Percentiles rank a stretch among this genome's conserved stretches.
These are phyloP conservation scores for Alternaria ventricosa DNA, from an alignment of 2,329 filamentous ascomycete genomes.

Conservation along the genomic window DNA sequence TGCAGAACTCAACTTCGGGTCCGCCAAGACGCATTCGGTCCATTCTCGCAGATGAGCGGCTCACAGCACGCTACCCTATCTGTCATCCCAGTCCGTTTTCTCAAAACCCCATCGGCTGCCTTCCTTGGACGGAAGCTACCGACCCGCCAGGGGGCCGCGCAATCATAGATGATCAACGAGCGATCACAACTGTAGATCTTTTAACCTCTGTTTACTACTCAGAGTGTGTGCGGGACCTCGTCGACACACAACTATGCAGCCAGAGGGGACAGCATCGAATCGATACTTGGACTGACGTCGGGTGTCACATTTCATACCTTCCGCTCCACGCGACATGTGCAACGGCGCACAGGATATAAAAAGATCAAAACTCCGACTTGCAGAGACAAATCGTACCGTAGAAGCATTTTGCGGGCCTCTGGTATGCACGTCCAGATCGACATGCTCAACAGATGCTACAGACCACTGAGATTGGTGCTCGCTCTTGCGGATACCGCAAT, in stretches of 20 bases:
- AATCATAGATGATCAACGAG: constrained; percentile 28
- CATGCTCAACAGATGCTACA: constrained; percentile 24
- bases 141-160: constrained; percentile 31
- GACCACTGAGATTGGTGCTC: constrained; percentile 13
- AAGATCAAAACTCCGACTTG: neutral
- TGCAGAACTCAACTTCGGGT: constrained; percentile 11
- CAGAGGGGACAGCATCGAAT: constrained; percentile 23
- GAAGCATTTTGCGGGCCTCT: neutral
- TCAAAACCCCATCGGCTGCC: constrained; percentile 26
- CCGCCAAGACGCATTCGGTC: constrained; percentile 12
- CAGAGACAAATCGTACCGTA: neutral
- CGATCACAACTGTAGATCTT: constrained; percentile 26
- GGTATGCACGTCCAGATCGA: constrained; percentile 26
- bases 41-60: constrained; percentile 10
- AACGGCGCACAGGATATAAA: constrained; percentile 17
- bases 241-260: neutral
- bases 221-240: neutral
- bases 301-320: constrained; percentile 8
- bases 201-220: constrained; percentile 6
- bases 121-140: constrained; percentile 32
- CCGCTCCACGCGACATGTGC: constrained; percentile 22
- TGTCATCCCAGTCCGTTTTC: constrained; percentile 4
- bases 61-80: neutral
- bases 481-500: constrained; percentile 22
- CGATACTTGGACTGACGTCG: constrained; percentile 25